A percentile compares a stretch with the other conserved stretches of the same genome.
phyloP scores from a whole-genome alignment of 305 asterid species.

The Solanum hybrid region DNA sequence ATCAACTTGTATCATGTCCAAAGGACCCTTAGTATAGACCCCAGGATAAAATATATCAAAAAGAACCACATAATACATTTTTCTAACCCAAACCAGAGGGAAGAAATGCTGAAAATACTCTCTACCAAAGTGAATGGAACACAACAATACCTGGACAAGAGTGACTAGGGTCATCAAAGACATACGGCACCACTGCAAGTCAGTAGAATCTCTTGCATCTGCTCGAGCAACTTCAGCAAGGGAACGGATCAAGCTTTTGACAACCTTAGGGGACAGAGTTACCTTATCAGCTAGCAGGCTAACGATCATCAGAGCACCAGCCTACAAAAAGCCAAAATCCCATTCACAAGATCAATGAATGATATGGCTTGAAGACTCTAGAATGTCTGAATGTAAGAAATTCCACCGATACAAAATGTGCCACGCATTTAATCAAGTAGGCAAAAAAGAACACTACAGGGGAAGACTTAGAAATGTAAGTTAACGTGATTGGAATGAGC shows the following conservation, averaged over 20 bases:
- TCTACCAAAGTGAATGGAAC: conserved; percentile 9
- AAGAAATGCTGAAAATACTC: not conserved
- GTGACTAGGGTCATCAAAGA: conserved; percentile 64
- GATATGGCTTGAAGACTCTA: not conserved
- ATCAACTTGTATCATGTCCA: not conserved
- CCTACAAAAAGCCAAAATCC: conserved; percentile 29
- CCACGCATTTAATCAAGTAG: not conserved
- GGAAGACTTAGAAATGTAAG: not conserved
- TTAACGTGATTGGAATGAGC: not conserved
- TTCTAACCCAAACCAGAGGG: not conserved
- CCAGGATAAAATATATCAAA: not conserved
- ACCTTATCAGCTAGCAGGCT: conserved; percentile 75
- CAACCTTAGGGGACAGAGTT: conserved; percentile 48
- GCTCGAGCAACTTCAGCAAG: conserved; percentile 57
- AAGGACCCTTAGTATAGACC: not conserved
- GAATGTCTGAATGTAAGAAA: not conserved
- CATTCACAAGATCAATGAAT: not conserved
- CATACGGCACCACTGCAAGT: conserved; percentile 71
- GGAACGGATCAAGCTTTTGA: conserved; percentile 57
- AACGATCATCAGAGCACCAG: conserved; percentile 84
- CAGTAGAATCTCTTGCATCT: conserved; percentile 46
- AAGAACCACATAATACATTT: not conserved
- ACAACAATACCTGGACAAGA: conserved; percentile 68
- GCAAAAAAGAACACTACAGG: not conserved
- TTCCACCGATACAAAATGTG: not conserved